Evolutionary conservation across 2,329 filamentous ascomycete species (phyloP), one percentile per base, ranked within the genome.

Genomic region (Chrysoporthe cubensis): DNA sequence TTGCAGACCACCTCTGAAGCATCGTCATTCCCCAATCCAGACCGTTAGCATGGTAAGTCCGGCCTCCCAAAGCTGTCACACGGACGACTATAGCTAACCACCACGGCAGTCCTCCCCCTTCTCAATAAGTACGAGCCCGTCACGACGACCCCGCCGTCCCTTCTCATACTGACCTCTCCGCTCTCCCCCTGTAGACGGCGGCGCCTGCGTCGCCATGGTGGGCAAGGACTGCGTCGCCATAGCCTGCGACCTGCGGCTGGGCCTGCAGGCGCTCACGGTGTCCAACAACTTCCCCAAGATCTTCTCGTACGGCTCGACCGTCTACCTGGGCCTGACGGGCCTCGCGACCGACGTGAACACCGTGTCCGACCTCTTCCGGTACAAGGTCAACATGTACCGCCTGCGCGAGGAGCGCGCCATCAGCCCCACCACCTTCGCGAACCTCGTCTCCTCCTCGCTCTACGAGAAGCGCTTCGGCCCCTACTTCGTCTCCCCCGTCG

Each of bases 251-350:
- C 93, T 99, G 73, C 95, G 96, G 72, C 93, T 99, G 73, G 96
- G 96, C 76, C 90, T 98, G 78, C 96, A 99, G 84, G 88, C 96
- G 78, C 87, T 99, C 78, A 99, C 96, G 71, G 92, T 99, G 69
- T 97, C 94, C 80, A 99, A 99, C 90, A 96, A 98, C 90, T 98
- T 98, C 87, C 96, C 96, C 84, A 99, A 99, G 87, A 93, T 99
- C 86, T 98, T 98, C 89, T 90, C 91, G 81, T 98, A 97, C 87
- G 94, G 93, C 77, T 93, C 95, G 77, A 68, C 73, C 77, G 93
- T 96, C 75, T 97, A 96, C 82, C 91, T 99, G 46, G 96, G 96
- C 66, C 90, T 99, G 70, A 98, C 96, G 4, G 96, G 96, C 66
- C 92, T 99, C 63, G 96, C 96, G 70, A 99, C 96, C 75, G 96